phyloP scores from a whole-genome alignment of 768 basidiomycete species.

The Cystobasidium onofrii region DNA sequence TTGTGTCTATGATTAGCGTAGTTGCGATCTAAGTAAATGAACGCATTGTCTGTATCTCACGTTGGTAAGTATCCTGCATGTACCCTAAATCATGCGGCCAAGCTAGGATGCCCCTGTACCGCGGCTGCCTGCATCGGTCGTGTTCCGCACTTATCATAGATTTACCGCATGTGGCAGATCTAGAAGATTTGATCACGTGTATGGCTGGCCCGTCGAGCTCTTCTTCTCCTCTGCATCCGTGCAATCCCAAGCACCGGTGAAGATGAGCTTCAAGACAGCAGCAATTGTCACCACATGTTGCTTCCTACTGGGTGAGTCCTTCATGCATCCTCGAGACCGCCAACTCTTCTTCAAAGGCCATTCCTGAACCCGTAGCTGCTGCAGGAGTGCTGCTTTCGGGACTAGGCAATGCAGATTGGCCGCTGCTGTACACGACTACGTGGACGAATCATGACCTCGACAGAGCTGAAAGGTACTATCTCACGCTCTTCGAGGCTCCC shows the following conservation, averaged over 20 bases:
- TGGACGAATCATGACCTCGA: constrained; percentile 3
- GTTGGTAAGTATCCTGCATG: too few species aligned
- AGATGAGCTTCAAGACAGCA: constrained; percentile 21
- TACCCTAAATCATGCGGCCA: too few species aligned
- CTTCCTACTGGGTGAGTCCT: constrained; percentile 21
- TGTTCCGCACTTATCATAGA: not conserved
- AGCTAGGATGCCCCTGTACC: too few species aligned
- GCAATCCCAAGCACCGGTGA: not conserved
- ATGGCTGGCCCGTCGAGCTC: too few species aligned
- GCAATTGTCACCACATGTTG: constrained; percentile 17
- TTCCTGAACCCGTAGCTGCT: not conserved
- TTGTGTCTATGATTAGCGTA: not conserved
- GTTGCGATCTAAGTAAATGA: too few species aligned
- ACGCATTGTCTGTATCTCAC: too few species aligned
- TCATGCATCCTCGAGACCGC: not conserved
- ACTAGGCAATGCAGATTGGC: constrained; percentile 21
- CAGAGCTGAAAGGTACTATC: constrained; percentile 27
- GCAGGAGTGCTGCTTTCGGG: constrained; percentile 15
- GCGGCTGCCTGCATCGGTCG: too few species aligned
- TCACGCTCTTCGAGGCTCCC: constrained; percentile 26
- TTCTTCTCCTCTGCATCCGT: not conserved
- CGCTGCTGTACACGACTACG: not conserved
- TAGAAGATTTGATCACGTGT: too few species aligned
- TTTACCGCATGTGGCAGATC: too few species aligned
- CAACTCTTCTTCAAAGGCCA: not conserved